Base-by-base conservation (phyloP, 2,329 filamentous ascomycete genomes). In the Cryphonectria nitschkei region DNA sequence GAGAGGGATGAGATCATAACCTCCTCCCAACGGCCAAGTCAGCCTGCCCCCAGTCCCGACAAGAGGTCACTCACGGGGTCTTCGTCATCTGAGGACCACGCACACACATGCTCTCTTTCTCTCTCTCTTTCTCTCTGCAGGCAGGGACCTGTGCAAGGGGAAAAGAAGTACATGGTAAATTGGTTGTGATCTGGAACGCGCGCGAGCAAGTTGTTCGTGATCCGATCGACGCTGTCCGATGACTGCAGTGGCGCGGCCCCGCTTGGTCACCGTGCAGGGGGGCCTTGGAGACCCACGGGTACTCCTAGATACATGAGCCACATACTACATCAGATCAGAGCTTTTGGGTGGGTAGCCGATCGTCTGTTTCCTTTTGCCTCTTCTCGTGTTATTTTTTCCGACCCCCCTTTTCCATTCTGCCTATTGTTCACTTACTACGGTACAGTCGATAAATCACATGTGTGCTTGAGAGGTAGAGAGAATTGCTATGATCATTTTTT, bases 1-100 rank as follows among this genome's bases (percentile, higher is more conserved):
- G 69, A 72, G 65, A 70, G 69, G 69, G 65, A 70, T 72, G 72
- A 72, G 70, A 72, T 73, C 72, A 72, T 73, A 72, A 16, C 16
- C 43, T n/a, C 46, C 7, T 3, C 46, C 22, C 43, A 50, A 50
- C 19, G 22, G 43, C 43, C 26, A 32, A 32, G 29, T 39, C 37
- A 39, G 37, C 37, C 37, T 39, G 11, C 37, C 60, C 37, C 60
- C 43, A 43, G 50, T 58, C 37, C 46, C 46, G 46, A n/a, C 13
- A 39, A 46, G 32, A 50, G 34, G 46, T 66, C 56, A 54, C 29
- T 39, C 65, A 19, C 46, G 50, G 19, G 52, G 43, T 26, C 54
- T 60, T 70, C 69, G 70, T 72, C 68, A n/a, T 50, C 58, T 46
- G 19, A 39, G 29, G 19, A 65, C 34, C 60, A 62, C 56, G 9